phyloP scores from a whole-genome alignment of 768 basidiomycete species.

The Naganishia randhawae region DNA sequence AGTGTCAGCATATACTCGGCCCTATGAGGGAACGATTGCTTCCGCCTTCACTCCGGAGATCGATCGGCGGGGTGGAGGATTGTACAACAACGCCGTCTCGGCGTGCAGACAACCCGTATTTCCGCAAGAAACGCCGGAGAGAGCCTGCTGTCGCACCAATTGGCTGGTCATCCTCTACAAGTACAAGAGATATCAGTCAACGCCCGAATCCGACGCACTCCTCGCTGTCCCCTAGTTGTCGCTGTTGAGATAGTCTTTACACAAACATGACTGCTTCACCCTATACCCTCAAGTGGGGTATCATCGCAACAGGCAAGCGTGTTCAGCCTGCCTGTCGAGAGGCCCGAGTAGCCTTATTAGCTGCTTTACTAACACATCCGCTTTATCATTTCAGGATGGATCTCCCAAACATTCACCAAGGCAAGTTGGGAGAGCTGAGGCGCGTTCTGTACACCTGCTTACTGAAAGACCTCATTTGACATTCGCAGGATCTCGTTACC shows the following conservation, averaged over 20 bases:
- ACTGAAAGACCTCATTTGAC: not conserved
- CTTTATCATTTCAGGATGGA: not conserved
- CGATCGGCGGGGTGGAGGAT: too few species aligned
- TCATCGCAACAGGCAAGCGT: constrained; percentile 64
- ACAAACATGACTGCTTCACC: constrained; percentile 1
- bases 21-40: not conserved
- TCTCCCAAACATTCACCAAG: constrained; percentile 2
- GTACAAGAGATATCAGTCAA: not conserved
- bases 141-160: too few species aligned
- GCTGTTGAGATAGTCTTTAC: not conserved
- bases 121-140: too few species aligned
- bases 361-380: not conserved
- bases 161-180: too few species aligned
- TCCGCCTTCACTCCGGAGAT: too few species aligned
- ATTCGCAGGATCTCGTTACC: constrained; percentile 59
- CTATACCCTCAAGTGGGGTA: constrained; percentile 66
- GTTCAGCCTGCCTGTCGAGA: too few species aligned
- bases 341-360: too few species aligned
- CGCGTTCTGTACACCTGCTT: not conserved
- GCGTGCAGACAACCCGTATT: too few species aligned
- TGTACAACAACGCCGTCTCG: too few species aligned
- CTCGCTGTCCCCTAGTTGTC: not conserved
- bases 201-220: not conserved
- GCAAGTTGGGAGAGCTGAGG: not conserved
- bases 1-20: not conserved